phyloP scores from a whole-genome alignment of 1,284 basidiomycete genomes.

The Macrocystidia cucumis region DNA sequence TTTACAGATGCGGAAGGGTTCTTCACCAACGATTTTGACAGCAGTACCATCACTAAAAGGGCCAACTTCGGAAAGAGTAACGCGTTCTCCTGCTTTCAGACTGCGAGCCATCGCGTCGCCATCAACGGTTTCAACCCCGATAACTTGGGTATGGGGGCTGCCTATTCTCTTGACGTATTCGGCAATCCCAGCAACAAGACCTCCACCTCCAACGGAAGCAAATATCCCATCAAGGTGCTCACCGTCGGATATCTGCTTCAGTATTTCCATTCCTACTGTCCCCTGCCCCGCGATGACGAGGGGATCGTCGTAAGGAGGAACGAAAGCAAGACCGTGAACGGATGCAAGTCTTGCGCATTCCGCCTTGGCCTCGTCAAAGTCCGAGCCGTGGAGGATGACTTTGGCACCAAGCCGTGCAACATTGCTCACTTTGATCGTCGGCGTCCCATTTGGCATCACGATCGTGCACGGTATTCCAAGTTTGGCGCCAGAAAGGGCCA shows the following conservation, averaged over 20 bases:
- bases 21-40: constrained; percentile 93
- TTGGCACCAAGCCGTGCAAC: constrained; percentile 92
- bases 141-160: constrained; percentile 74
- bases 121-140: constrained; percentile 94
- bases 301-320: constrained; percentile 98
- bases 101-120: constrained; percentile 90
- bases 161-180: constrained; percentile 95
- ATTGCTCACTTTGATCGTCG: constrained; percentile 93
- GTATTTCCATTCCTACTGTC: constrained; percentile 91
- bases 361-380: constrained; percentile 95
- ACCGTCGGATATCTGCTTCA: constrained; percentile 76
- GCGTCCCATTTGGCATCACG: constrained; percentile 96
- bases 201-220: constrained; percentile 89
- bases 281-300: constrained; percentile 97
- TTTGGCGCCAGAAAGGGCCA: constrained; percentile 86
- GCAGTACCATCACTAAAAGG: constrained; percentile 99
- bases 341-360: constrained; percentile 87
- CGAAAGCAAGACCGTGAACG: constrained; percentile 77
- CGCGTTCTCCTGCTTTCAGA: constrained; percentile 69
- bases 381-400: constrained; percentile 85
- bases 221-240: constrained; percentile 85
- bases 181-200: constrained; percentile 82
- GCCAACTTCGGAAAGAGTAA: constrained; percentile 86
- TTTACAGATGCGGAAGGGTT: constrained; percentile 90
- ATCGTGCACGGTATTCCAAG: constrained; percentile 94